A percentile compares a stretch with the other conserved stretches of the same genome.
Conservation (phyloP, 164 flowering plant species). For the Berberis vulgaris region DNA sequence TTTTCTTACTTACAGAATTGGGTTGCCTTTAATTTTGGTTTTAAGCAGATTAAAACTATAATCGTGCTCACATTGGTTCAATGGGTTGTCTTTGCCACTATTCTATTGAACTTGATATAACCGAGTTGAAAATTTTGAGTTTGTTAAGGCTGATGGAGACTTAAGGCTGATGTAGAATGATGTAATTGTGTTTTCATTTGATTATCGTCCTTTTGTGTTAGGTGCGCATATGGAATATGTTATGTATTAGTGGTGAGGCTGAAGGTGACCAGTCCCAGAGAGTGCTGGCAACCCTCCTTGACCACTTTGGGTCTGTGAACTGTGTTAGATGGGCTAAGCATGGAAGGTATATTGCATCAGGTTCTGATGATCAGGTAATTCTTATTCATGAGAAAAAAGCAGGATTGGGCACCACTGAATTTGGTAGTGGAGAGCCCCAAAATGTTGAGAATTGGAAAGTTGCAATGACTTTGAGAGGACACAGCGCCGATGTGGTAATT, state of each 20-base stretch:
- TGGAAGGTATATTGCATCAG: slow-evolving; percentile 87
- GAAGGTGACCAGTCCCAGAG: slow-evolving; percentile 52
- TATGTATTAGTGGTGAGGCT: slow-evolving; percentile 50
- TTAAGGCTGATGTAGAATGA: too few species aligned
- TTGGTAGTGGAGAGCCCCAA: slow-evolving; percentile 99
- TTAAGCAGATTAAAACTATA: too few species aligned
- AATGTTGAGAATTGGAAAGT: slow-evolving; percentile 99
- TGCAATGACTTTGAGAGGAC: slow-evolving; percentile 90
- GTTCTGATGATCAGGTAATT: slow-evolving; percentile 97
- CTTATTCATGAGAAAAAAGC: slow-evolving; percentile 91
- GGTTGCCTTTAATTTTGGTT: too few species aligned
- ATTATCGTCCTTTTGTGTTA: slow-evolving; percentile 6
- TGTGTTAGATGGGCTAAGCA: slow-evolving; percentile 99
- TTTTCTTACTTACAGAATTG: too few species aligned
- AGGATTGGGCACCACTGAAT: slow-evolving; percentile 96
- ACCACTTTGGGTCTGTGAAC: slow-evolving; percentile 97
- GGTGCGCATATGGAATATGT: slow-evolving; percentile 98
- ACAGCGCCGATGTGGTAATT: slow-evolving; percentile 99
- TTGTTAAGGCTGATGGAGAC: too few species aligned
- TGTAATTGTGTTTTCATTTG: neutral
- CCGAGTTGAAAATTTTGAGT: too few species aligned
- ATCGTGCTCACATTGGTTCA: too few species aligned
- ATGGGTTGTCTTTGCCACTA: too few species aligned
- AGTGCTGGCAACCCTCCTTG: slow-evolving; percentile 92
- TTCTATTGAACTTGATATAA: too few species aligned